Conservation (phyloP, 2,329 filamentous ascomycete species). For the Microdochium bolleyi region DNA sequence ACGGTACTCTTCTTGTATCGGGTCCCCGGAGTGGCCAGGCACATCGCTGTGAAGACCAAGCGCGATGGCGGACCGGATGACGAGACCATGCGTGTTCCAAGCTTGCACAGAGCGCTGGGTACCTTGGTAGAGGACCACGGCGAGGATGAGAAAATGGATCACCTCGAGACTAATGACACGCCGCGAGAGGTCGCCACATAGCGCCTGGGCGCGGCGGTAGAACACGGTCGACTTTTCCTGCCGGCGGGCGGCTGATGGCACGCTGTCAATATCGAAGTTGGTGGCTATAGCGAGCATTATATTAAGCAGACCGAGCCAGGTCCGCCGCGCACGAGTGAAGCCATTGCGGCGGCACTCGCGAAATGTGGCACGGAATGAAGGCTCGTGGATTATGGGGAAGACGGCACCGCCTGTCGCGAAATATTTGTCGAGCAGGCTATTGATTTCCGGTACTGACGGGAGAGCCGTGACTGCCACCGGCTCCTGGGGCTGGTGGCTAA, state of each 20-base stretch:
- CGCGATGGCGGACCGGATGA: constrained; percentile 1
- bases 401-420: constrained; percentile 26
- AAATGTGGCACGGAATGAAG: constrained; percentile 23
- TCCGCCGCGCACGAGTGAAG: constrained; percentile 22
- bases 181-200: constrained; percentile 1
- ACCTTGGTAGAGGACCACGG: neutral
- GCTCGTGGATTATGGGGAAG: constrained; percentile 29
- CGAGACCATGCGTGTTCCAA: neutral
- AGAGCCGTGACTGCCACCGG: no score
- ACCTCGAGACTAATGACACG: constrained; percentile 1
- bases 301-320: constrained; percentile 31
- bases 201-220: neutral
- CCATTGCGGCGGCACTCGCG: constrained; percentile 17
- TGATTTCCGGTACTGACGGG: neutral
- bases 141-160: constrained; percentile 1
- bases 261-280: constrained; percentile 13
- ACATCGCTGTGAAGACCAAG: neutral
- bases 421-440: constrained; percentile 21
- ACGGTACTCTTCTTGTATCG: neutral
- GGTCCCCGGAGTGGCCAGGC: neutral
- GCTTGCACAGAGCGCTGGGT: constrained; percentile 1
- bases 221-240: neutral
- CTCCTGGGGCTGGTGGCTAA: no score
- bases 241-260: constrained; percentile 4
- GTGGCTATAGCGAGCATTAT: constrained; percentile 27